Evolutionary conservation across 2,329 filamentous ascomycete genomes (phyloP).

Genomic region (Lanzia echinophila): DNA sequence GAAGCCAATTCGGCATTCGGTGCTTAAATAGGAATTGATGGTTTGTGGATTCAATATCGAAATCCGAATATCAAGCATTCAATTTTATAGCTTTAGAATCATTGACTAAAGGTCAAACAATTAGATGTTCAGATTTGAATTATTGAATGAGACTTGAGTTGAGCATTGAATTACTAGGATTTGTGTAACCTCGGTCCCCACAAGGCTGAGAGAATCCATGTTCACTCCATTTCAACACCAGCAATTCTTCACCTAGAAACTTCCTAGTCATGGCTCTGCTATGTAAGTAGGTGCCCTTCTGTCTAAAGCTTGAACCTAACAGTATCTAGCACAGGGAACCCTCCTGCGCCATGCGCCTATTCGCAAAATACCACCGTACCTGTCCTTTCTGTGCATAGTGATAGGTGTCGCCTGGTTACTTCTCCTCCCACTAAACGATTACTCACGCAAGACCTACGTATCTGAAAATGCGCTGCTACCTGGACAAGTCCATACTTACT

Average conservation of each 20-base stretch:
- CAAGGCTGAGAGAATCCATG: background rate
- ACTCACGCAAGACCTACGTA: constrained; percentile 89
- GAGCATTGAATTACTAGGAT: too few relatives aligned
- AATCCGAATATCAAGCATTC: too few relatives aligned
- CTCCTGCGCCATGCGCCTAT: constrained; percentile 74
- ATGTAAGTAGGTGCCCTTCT: constrained; percentile 14
- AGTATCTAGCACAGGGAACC: constrained; percentile 45
- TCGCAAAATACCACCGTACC: constrained; percentile 76
- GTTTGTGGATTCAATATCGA: too few relatives aligned
- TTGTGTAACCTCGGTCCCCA: background rate
- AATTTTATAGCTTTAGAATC: too few relatives aligned
- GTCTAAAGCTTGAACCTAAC: constrained; percentile 13
- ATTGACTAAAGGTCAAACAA: too few relatives aligned
- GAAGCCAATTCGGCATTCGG: too few relatives aligned
- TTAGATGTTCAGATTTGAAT: too few relatives aligned
- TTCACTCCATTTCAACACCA: background rate
- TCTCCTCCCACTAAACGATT: constrained; percentile 80
- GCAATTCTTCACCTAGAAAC: background rate
- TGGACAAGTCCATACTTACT: constrained; percentile 96
- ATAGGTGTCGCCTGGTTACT: constrained; percentile 87
- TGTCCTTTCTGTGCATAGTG: constrained; percentile 77
- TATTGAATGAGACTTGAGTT: too few relatives aligned
- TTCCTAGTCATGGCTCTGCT: constrained; percentile 20
- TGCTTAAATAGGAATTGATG: too few relatives aligned
- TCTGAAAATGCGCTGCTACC: constrained; percentile 95